Percentiles rank a stretch among this genome's conserved stretches.
Evolutionary conservation across 1,139 yeast species (phyloP).

Genomic region (Maudiozyma humilis): DNA sequence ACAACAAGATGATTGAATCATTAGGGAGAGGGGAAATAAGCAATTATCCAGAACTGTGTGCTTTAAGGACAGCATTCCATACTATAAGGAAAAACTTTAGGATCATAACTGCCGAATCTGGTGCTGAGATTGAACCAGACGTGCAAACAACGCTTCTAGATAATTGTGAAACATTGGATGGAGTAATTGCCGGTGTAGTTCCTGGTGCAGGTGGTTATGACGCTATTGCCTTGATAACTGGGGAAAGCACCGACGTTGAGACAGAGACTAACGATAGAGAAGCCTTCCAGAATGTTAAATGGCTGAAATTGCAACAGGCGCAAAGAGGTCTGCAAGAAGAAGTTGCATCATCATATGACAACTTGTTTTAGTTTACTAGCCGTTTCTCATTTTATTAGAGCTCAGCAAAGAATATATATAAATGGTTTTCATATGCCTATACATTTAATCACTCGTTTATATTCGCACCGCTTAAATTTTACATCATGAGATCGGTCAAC

Average conservation of each 20-base stretch:
- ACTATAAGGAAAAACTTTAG: slow-evolving; percentile 50
- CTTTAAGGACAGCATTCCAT: slow-evolving; percentile 35
- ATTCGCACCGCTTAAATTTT: background rate
- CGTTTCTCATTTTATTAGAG: too few species aligned
- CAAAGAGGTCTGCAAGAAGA: slow-evolving; percentile 41
- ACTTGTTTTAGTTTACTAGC: background rate
- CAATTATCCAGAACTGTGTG: slow-evolving; percentile 15
- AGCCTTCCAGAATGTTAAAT: slow-evolving; percentile 42
- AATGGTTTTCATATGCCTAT: too few species aligned
- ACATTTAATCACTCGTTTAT: background rate
- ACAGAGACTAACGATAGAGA: slow-evolving; percentile 27
- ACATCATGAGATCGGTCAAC: too few species aligned
- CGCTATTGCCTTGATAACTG: slow-evolving; percentile 69
- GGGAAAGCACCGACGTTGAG: slow-evolving; percentile 39
- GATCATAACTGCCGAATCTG: slow-evolving; percentile 52
- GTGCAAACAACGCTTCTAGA: slow-evolving; percentile 69
- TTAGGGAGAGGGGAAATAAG: slow-evolving; percentile 11
- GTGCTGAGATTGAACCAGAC: slow-evolving; percentile 83
- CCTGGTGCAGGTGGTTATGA: slow-evolving; percentile 99
- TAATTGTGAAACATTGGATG: slow-evolving; percentile 46
- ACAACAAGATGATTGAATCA: slow-evolving; percentile 27
- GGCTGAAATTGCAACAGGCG: slow-evolving; percentile 61
- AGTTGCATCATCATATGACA: slow-evolving; percentile 10
- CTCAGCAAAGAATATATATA: too few species aligned
- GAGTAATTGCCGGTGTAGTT: slow-evolving; percentile 88